Base-by-base conservation (phyloP, 768 basidiomycete genomes). In the Pisolithus albus region DNA sequence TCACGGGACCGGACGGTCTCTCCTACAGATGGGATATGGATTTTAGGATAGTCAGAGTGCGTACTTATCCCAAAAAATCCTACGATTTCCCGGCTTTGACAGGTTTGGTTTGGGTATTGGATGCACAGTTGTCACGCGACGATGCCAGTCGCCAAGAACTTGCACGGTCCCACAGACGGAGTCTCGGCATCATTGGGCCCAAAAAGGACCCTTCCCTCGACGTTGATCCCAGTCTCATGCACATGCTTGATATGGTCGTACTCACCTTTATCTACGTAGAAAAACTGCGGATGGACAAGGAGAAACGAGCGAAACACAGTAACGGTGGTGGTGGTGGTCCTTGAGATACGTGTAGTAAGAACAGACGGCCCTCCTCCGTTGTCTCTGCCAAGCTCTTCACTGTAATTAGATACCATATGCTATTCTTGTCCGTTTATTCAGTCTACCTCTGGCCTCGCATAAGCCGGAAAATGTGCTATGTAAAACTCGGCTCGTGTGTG, bases 21-120 rank as follows among this genome's bases (percentile, higher is more conserved):
- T 52, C 61, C n/a, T 73, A 71, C 26, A 61, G 63, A n/a, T 73
- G 71, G 72, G 57, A 60, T 9, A 58, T 71, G 52, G 51, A 47
- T 0, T 36, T 47, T 1, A 16, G 41, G 0, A 19, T 46, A 0
- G 55, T 58, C 5, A 57, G 56, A 44, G 59, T 65, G 38, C 34
- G 64, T 62, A n/a, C 26, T 1, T 26, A 10, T 13, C 21, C 10
- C 16, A 4, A 36, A 26, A n/a, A 23, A 6, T 39, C n/a, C 30
- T 7, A 23, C 15, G 40, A 30, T 24, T 10, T 10, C 55, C 1
- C 49, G 5, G 34, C 30, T 32, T 32, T 49, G 41, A 16, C 5
- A 15, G 9, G 10, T 15, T 10, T 6, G 18, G 16, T n/a, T 23
- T 23, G 21, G 21, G 21, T 23, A 23, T 23, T 23, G 21, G 21